phyloP scores from a whole-genome alignment of 305 asterid genomes.

The Withania somnifera region DNA sequence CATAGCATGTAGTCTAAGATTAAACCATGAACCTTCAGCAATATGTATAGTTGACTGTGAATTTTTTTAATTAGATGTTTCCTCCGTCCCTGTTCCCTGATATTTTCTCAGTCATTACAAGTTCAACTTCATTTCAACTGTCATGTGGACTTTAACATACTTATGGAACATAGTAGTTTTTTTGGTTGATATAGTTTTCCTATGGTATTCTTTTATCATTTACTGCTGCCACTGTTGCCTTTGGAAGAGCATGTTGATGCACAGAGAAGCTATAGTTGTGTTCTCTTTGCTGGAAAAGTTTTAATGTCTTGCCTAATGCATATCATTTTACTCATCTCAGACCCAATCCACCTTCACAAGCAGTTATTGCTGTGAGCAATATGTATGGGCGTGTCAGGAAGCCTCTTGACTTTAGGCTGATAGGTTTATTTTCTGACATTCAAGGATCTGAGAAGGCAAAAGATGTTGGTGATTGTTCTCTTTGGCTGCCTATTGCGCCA shows the following conservation, averaged over 20 bases:
- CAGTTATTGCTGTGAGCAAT: slow-evolving; percentile 82
- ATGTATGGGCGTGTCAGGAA: slow-evolving; percentile 89
- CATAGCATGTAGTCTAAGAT: neutral
- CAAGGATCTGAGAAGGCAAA: slow-evolving; percentile 40
- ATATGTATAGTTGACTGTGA: neutral
- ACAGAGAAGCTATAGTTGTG: neutral
- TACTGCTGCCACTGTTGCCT: neutral
- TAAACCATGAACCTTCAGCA: neutral
- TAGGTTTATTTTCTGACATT: slow-evolving; percentile 56
- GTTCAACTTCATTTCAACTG: neutral
- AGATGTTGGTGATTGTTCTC: slow-evolving; percentile 61
- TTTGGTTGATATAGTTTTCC: neutral
- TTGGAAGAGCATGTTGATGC: neutral
- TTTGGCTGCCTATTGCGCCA: slow-evolving; percentile 95
- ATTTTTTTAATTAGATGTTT: neutral
- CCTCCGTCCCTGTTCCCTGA: neutral
- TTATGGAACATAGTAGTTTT: neutral
- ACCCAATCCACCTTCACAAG: slow-evolving; percentile 97
- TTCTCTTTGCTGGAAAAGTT: neutral
- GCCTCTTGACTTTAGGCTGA: slow-evolving; percentile 77
- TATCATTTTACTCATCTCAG: slow-evolving; percentile 26
- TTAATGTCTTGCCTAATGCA: neutral
- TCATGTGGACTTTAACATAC: neutral
- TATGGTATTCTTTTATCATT: neutral
- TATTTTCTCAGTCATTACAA: neutral